A percentile compares a stretch with the other conserved stretches of the same genome.
phyloP scores from a whole-genome alignment of 805 yeast species.

The Saccharomycopsis schoenii region DNA sequence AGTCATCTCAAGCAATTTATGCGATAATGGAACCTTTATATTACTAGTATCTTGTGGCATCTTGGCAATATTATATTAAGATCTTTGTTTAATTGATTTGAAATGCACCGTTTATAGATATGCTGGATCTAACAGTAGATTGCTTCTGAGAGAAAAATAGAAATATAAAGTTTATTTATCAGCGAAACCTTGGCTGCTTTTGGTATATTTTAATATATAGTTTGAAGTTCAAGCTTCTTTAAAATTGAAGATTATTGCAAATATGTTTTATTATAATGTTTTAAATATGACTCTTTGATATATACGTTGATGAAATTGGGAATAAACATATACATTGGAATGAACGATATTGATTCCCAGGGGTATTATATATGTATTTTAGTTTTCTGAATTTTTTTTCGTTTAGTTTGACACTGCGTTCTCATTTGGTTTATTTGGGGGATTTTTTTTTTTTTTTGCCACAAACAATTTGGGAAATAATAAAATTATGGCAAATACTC shows the following conservation, averaged over 20 bases:
- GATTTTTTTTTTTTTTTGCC: neutral
- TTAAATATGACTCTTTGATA: no score
- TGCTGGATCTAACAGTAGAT: no score
- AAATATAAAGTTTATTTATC: no score
- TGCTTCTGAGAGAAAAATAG: no score
- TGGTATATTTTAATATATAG: neutral
- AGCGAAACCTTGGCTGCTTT: no score
- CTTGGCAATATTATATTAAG: neutral
- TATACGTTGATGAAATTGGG: no score
- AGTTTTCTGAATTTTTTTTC: neutral
- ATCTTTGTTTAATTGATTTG: neutral
- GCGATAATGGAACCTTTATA: neutral
- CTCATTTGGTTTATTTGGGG: no score
- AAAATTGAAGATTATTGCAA: no score
- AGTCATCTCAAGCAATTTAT: slow-evolving; percentile 10
- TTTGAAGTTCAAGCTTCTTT: neutral
- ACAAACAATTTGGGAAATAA: neutral
- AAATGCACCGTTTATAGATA: no score
- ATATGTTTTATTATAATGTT: no score
- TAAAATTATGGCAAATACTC: no score
- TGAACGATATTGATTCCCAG: neutral
- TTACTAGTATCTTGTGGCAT: neutral
- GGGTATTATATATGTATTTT: neutral
- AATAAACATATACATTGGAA: no score
- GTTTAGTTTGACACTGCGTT: neutral